These are phyloP conservation scores for Talaromyces sp. DNA, from an alignment of 2,329 filamentous ascomycete species.

Conservation along the genomic window DNA sequence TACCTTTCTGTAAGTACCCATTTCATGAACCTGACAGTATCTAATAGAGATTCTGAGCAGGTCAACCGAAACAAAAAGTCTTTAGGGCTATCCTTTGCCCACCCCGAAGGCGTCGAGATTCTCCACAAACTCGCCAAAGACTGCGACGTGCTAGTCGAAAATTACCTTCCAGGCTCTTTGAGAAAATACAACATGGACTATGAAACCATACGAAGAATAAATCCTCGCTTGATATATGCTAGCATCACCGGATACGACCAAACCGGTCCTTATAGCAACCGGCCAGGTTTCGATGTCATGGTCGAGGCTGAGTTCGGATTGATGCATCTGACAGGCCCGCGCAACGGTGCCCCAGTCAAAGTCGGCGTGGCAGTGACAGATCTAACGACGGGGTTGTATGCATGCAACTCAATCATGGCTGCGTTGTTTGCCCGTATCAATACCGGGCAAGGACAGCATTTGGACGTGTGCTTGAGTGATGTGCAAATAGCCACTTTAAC, in stretches of 20 bases:
- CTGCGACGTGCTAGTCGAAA: conserved; percentile 92
- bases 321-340: conserved; percentile 93
- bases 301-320: conserved; percentile 96
- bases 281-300: conserved; percentile 98
- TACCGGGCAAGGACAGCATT: conserved; percentile 79
- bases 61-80: conserved; percentile 98
- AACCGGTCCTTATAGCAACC: conserved; percentile 78
- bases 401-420: conserved; percentile 92
- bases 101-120: conserved; percentile 75
- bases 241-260: conserved; percentile 97
- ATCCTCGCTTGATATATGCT: conserved; percentile 83
- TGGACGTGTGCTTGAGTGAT: conserved; percentile 86
- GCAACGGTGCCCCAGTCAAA: conserved; percentile 88
- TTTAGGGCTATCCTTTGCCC: conserved; percentile 81
- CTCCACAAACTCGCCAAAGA: conserved; percentile 76
- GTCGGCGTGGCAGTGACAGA: conserved; percentile 97
- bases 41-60: conserved; percentile 39
- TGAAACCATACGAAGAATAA: conserved; percentile 69
- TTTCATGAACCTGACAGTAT: background rate
- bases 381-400: conserved; percentile 89
- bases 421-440: conserved; percentile 70
- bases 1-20: conserved; percentile 66
- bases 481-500: conserved; percentile 89
- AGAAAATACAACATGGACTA: conserved; percentile 92
- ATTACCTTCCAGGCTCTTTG: conserved; percentile 84